phyloP scores from a whole-genome alignment of 2,329 filamentous ascomycete genomes.

The Incumbomyces delicatus region DNA sequence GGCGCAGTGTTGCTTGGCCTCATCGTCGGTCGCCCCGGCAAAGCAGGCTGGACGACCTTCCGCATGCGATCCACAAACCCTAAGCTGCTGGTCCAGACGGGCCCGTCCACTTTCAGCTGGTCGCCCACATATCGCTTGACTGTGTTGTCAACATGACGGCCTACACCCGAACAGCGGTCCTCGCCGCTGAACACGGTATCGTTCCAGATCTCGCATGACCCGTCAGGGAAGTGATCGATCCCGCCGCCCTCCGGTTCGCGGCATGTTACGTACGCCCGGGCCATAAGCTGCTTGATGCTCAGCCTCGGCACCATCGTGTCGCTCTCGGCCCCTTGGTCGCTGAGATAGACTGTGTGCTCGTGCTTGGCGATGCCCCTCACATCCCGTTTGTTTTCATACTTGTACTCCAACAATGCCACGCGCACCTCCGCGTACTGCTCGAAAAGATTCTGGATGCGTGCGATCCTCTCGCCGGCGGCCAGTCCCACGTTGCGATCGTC shows the following conservation, averaged over 20 bases:
- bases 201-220: constrained; percentile 7
- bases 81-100: constrained; percentile 2
- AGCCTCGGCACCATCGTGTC: constrained; percentile 4
- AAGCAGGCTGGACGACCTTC: constrained; percentile 1
- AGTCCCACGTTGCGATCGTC: constrained; percentile 7
- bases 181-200: constrained; percentile 6
- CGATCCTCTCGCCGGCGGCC: background rate
- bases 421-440: constrained; percentile 1
- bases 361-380: constrained; percentile 5
- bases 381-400: constrained; percentile 4
- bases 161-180: background rate
- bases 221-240: constrained; percentile 6
- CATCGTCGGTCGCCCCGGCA: background rate
- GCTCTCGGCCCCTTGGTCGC: constrained; percentile 3
- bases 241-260: constrained; percentile 2
- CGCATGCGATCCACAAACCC: constrained; percentile 5
- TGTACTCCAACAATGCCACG: background rate
- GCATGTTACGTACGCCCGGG: constrained; percentile 1
- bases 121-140: constrained; percentile 3
- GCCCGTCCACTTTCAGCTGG: constrained; percentile 2
- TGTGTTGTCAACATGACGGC: background rate
- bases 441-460: constrained; percentile 5
- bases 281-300: constrained; percentile 1
- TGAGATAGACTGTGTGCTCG: constrained; percentile 4
- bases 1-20: background rate